Conservation (phyloP, 768 basidiomycete species). For the Phylloporus rhodoxanthus region DNA sequence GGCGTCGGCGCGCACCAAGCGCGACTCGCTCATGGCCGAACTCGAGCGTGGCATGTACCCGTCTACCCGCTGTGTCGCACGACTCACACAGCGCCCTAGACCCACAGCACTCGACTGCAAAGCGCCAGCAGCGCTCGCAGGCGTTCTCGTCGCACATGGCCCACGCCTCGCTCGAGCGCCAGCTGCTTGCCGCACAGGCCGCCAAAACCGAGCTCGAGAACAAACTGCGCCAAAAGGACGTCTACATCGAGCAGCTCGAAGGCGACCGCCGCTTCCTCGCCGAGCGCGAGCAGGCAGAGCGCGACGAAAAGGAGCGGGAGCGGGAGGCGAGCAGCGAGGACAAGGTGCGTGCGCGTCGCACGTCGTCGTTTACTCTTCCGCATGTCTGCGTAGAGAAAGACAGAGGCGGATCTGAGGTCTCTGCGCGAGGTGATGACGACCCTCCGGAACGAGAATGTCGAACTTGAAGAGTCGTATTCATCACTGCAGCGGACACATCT, state of each 20-base stretch:
- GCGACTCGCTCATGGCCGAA: conserved; percentile 63
- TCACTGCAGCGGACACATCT: conserved; percentile 42
- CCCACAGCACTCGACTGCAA: conserved; percentile 59
- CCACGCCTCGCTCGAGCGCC: conserved; percentile 62
- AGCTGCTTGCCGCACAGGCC: conserved; percentile 55
- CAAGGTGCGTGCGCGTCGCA: conserved; percentile 43
- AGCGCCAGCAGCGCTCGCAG: conserved; percentile 60
- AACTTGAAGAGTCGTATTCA: conserved; percentile 54
- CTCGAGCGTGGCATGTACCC: conserved; percentile 51
- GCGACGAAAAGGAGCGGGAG: conserved; percentile 60
- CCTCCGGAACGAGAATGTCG: conserved; percentile 54
- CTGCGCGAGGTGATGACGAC: conserved; percentile 45
- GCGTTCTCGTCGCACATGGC: conserved; percentile 57
- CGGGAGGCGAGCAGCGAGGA: conserved; percentile 46
- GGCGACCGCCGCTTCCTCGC: conserved; percentile 63
- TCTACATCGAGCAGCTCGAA: conserved; percentile 59
- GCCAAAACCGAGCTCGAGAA: conserved; percentile 60
- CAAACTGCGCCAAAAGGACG: conserved; percentile 61
- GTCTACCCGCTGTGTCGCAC: background rate
- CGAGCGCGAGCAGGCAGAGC: conserved; percentile 62
- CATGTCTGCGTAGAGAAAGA: conserved; percentile 35
- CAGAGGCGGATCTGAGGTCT: conserved; percentile 46
- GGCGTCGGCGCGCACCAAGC: conserved; percentile 36
- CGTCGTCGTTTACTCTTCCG: background rate
- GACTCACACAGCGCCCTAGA: conserved; percentile 34